Evolutionary conservation across 352 stramenopile genomes (phyloP).

Genomic region (Globisporangium splendens): DNA sequence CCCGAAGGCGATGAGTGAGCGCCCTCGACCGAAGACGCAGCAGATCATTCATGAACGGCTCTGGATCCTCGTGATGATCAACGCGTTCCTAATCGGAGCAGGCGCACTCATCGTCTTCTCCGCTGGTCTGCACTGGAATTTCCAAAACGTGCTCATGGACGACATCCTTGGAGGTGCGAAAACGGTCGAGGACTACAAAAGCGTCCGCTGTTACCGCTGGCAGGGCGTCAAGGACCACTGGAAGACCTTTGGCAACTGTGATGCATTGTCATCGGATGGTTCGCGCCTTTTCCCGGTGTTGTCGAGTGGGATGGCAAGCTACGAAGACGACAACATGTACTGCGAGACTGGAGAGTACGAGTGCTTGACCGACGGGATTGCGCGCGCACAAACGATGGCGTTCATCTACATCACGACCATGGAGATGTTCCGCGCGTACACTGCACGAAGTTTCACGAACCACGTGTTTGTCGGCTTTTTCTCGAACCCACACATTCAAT

Average conservation of each 20-base stretch:
- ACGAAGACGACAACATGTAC: slow-evolving; percentile 38
- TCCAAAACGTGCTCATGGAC: slow-evolving; percentile 36
- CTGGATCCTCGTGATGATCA: slow-evolving; percentile 55
- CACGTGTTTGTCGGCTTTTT: slow-evolving; percentile 60
- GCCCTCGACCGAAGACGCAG: slow-evolving; percentile 50
- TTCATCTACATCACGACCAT: slow-evolving; percentile 67
- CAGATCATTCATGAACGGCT: slow-evolving; percentile 55
- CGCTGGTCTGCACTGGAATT: slow-evolving; percentile 76
- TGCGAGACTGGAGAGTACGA: slow-evolving; percentile 20
- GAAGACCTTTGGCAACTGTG: slow-evolving; percentile 56
- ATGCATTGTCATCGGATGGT: slow-evolving; percentile 31
- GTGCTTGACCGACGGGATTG: slow-evolving; percentile 54
- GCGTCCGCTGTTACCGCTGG: slow-evolving; percentile 49
- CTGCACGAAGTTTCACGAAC: slow-evolving; percentile 66
- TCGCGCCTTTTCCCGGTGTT: slow-evolving; percentile 59
- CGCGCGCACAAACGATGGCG: slow-evolving; percentile 70
- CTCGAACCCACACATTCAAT: slow-evolving; percentile 61
- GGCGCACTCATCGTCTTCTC: slow-evolving; percentile 49
- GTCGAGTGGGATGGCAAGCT: slow-evolving; percentile 4
- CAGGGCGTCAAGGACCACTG: slow-evolving; percentile 44
- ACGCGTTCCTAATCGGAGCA: slow-evolving; percentile 45
- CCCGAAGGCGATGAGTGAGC: slow-evolving; percentile 58
- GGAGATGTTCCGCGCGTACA: slow-evolving; percentile 75
- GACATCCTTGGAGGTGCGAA: slow-evolving; percentile 47
- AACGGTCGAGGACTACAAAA: slow-evolving; percentile 7